phyloP scores from a whole-genome alignment of 305 asterid genomes.

The Plantago coronopus region DNA sequence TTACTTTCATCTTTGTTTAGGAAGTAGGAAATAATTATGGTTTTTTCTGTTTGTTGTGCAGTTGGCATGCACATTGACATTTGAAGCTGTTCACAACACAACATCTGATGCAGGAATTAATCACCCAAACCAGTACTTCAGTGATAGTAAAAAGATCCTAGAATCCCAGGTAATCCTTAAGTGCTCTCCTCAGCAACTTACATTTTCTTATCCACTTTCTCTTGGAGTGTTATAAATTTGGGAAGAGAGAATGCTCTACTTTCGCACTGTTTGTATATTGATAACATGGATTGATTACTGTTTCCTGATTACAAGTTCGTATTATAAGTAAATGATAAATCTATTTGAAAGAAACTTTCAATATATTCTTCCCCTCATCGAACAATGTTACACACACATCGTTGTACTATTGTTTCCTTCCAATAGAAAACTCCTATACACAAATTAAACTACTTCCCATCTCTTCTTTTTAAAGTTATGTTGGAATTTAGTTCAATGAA shows the following conservation, averaged over 20 bases:
- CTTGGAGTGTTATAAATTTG: background rate
- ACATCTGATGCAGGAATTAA: slow-evolving; percentile 87
- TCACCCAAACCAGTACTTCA: slow-evolving; percentile 90
- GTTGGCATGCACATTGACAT: slow-evolving; percentile 96
- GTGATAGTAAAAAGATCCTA: slow-evolving; percentile 59
- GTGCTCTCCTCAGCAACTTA: background rate
- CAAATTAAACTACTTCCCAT: too few relatives aligned
- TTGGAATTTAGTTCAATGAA: too few relatives aligned
- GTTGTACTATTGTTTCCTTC: too few relatives aligned
- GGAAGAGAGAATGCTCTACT: background rate
- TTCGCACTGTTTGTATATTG: background rate
- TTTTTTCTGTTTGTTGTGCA: slow-evolving; percentile 31
- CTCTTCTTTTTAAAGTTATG: too few relatives aligned
- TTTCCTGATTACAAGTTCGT: background rate
- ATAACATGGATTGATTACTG: background rate
- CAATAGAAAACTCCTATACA: too few relatives aligned
- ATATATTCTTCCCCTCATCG: background rate
- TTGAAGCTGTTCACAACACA: slow-evolving; percentile 83
- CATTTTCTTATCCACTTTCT: slow-evolving; percentile 1
- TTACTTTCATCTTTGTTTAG: slow-evolving; percentile 6
- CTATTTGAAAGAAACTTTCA: background rate
- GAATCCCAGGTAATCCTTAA: slow-evolving; percentile 50
- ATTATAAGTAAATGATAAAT: background rate
- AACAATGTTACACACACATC: background rate
- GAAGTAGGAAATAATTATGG: slow-evolving; percentile 14